Evolutionary conservation across 2,329 filamentous ascomycete species (phyloP), one percentile per base, ranked within the genome.

Genomic region (Colletotrichum chlorophyti): DNA sequence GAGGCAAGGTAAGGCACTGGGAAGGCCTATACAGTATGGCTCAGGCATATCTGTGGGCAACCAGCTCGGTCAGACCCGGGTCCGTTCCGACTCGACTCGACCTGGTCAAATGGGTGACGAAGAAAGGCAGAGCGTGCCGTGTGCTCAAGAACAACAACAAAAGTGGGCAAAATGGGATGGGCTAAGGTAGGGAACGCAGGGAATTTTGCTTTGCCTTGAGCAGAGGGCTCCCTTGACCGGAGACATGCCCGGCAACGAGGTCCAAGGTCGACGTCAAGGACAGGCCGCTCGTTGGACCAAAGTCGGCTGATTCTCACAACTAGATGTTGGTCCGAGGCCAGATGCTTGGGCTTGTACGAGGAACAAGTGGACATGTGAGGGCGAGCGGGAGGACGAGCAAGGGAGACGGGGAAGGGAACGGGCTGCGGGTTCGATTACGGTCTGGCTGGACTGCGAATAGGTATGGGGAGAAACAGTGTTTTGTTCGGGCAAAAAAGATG

Each of bases 41-140:
- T 49, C 57, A 57, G 57, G 45, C 51, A 32, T 27, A 50, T 57
- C 51, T 45, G 57, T 57, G 57, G 51, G 21, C 51, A 50, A 17
- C 32, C 19, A 50, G 24, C 32, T 50, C 50, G 55, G 41, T 24
- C 57, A 50, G 51, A 40, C 43, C 32, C 51, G 50, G 37, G 42
- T 24, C 50, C 35, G 40, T 37, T 24, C 50, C 10, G 31, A 38
- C 24, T 11, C 35, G 40, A 43, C 31, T 42, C 10, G 31, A 38
- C 24, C 11, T 37, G 27, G 41, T 23, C 10, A 27, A 41, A 26
- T 23, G 41, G 41, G 23, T 17, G 27, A 31, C 9, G 40, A 27
- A 23, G 35, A 48, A 29, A 26, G 27, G 48, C 15, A 40, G 24
- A 46, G 35, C 11, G 17, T 38, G 50, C 31, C 42, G 26, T 31